These are phyloP conservation scores for Pecoramyces ruminantium DNA, from an alignment of 192 early-diverging fungal species.

Conservation along the genomic window DNA sequence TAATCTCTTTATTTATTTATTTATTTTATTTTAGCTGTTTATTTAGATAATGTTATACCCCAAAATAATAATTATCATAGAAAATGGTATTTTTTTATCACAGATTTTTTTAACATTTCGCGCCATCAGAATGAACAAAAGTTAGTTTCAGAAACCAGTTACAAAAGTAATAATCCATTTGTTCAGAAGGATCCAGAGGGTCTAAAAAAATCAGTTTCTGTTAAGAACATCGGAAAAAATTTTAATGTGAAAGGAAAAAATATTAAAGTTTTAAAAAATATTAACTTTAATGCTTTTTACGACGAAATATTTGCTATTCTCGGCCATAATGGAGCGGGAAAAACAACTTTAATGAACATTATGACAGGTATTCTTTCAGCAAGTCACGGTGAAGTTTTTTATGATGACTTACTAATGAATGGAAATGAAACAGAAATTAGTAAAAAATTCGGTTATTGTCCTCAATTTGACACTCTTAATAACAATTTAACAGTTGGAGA, in stretches of 20 bases:
- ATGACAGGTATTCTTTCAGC: neutral
- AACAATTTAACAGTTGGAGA: conserved; percentile 23
- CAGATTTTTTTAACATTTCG: neutral
- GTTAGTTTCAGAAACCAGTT: too few relatives aligned
- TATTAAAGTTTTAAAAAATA: neutral
- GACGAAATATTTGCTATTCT: neutral
- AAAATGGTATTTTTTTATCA: neutral
- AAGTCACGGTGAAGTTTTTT: neutral
- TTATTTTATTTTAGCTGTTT: neutral
- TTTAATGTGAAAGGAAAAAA: neutral
- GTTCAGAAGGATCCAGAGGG: neutral
- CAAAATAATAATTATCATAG: neutral
- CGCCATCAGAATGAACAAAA: too few relatives aligned
- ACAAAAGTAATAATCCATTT: neutral
- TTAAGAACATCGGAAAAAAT: neutral
- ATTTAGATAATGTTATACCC: neutral
- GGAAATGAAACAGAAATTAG: neutral
- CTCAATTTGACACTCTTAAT: conserved; percentile 32
- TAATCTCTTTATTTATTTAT: neutral
- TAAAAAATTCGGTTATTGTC: conserved; percentile 23
- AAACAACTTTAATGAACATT: neutral
- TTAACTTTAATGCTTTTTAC: neutral
- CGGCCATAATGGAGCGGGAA: neutral
- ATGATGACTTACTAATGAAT: neutral
- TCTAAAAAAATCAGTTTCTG: neutral